These are phyloP conservation scores for Suhomyces xylopsoci DNA, from an alignment of 805 yeast species.

Conservation along the genomic window DNA sequence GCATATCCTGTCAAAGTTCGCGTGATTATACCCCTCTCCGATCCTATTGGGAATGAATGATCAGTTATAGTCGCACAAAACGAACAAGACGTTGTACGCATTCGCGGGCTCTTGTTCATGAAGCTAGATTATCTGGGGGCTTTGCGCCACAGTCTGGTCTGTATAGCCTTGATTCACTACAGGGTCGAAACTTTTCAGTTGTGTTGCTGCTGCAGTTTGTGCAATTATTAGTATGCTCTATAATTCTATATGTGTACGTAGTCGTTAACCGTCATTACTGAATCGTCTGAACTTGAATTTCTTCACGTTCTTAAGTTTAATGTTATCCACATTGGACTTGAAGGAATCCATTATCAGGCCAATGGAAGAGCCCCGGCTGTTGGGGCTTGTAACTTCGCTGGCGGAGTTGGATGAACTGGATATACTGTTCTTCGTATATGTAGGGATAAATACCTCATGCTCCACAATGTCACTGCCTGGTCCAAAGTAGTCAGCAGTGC, in stretches of 20 bases:
- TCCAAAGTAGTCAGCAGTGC: background rate
- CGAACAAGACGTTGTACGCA: background rate
- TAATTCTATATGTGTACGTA: background rate
- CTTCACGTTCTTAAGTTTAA: conserved; percentile 26
- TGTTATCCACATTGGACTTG: conserved; percentile 22
- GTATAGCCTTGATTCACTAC: too few relatives aligned
- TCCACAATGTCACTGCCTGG: background rate
- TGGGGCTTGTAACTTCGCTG: conserved; percentile 4
- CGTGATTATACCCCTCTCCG: background rate
- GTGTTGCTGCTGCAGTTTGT: background rate
- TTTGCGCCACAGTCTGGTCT: background rate
- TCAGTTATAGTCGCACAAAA: background rate
- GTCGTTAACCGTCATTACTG: conserved; percentile 16
- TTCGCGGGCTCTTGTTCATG: background rate
- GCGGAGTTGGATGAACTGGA: conserved; percentile 5
- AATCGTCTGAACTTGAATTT: conserved; percentile 32
- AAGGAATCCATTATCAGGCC: conserved; percentile 30
- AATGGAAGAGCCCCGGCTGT: conserved; percentile 28
- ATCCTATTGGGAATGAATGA: background rate
- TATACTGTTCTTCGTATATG: conserved; percentile 7
- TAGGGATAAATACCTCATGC: background rate
- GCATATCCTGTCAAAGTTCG: background rate
- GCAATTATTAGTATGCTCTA: background rate
- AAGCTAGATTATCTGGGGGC: background rate
- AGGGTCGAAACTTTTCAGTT: too few relatives aligned